Percentiles rank a stretch among this genome's conserved stretches.
These are phyloP conservation scores for Geotrichum cucujoidarum DNA, from an alignment of 1,139 yeast species.

Conservation along the genomic window DNA sequence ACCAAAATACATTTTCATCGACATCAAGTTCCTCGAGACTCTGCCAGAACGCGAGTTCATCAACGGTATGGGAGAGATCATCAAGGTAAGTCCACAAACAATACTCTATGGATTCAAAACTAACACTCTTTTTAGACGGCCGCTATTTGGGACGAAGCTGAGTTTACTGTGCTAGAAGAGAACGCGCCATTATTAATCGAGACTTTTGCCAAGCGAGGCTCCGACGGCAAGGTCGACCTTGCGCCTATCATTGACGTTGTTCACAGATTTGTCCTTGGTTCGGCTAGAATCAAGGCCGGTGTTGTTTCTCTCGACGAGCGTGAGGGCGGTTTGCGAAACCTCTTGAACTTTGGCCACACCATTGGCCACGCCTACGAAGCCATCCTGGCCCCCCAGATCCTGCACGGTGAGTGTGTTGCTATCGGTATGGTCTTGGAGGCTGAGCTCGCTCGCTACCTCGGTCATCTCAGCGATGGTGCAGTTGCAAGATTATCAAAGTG, in stretches of 20 bases:
- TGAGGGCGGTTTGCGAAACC: constrained; percentile 88
- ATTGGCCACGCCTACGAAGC: constrained; percentile 99
- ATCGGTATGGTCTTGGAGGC: constrained; percentile 95
- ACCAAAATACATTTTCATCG: constrained; percentile 84
- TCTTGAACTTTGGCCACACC: constrained; percentile 92
- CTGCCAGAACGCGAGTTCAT: constrained; percentile 91
- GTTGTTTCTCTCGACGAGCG: constrained; percentile 94
- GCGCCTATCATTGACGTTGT: constrained; percentile 66
- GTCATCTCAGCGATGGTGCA: constrained; percentile 84
- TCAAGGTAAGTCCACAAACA: constrained; percentile 54
- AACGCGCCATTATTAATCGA: constrained; percentile 37
- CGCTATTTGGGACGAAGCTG: constrained; percentile 92
- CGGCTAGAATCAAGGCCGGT: constrained; percentile 85
- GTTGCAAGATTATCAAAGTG: constrained; percentile 87
- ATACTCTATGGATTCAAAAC: no score
- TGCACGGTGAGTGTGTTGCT: constrained; percentile 97
- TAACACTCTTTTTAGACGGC: constrained; percentile 52
- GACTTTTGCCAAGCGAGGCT: constrained; percentile 11
- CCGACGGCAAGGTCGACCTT: constrained; percentile 47
- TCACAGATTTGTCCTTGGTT: constrained; percentile 73
- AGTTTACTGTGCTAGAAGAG: constrained; percentile 76
- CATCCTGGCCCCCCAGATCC: constrained; percentile 86
- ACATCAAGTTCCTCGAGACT: constrained; percentile 79
- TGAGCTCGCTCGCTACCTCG: constrained; percentile 84
- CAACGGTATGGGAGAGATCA: constrained; percentile 98